phyloP scores from a whole-genome alignment of 208 protist species.

The Leishmania major region DNA sequence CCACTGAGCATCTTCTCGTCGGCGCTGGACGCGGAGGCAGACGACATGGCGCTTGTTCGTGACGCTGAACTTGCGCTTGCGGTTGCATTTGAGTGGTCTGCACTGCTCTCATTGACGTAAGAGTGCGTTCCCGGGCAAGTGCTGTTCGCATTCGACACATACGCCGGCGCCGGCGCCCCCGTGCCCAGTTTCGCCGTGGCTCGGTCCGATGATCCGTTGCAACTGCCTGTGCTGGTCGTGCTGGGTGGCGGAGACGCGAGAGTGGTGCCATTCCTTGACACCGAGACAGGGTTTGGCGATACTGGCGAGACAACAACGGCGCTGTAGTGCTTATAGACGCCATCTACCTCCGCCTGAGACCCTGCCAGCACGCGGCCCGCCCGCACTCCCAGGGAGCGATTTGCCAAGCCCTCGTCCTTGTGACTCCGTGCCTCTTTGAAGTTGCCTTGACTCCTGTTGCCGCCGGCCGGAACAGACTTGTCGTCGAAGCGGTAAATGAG shows the following conservation, averaged over 20 bases:
- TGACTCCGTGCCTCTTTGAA: conserved; percentile 27
- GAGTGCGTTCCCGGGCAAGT: not conserved
- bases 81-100: not conserved
- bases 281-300: not conserved
- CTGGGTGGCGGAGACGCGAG: not conserved
- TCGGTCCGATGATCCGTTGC: not conserved
- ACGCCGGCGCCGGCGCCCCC: not conserved
- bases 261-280: not conserved
- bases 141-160: too few relatives aligned
- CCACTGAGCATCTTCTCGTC: not conserved
- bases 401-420: not conserved
- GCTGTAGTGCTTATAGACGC: not conserved
- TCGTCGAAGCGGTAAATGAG: conserved; percentile 73
- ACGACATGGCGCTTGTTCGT: not conserved
- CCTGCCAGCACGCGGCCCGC: not conserved
- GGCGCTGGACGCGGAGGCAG: not conserved
- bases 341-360: not conserved
- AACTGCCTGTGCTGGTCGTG: not conserved
- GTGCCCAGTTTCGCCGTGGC: not conserved
- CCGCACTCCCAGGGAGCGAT: not conserved
- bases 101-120: not conserved
- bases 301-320: not conserved
- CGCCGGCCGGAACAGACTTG: conserved; percentile 4
- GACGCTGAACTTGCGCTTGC: not conserved
- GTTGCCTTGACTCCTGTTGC: conserved; percentile 6